Percentiles rank a stretch among this genome's conserved stretches.
Conservation (phyloP, 768 basidiomycete species). For the Podaxis rugospora region DNA sequence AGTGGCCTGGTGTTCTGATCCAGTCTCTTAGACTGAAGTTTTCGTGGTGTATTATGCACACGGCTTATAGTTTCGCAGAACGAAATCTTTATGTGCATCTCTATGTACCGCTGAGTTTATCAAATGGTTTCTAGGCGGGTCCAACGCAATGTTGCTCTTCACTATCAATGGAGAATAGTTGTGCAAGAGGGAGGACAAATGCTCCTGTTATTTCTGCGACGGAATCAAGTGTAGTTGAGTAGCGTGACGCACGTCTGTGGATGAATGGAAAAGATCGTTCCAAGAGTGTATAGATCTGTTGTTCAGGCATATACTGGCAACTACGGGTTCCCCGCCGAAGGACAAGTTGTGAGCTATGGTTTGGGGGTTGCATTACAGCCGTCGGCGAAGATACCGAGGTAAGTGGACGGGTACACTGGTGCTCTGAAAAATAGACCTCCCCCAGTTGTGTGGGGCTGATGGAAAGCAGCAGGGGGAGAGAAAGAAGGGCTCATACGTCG, state of each 20-base stretch:
- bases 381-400: constrained; percentile 48
- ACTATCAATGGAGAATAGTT: constrained; percentile 22
- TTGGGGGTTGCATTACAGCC: constrained; percentile 19
- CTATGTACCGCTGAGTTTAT: neutral
- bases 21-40: neutral
- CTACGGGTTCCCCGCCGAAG: constrained; percentile 17
- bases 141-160: constrained; percentile 22
- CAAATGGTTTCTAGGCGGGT: constrained; percentile 44
- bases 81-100: neutral
- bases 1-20: neutral
- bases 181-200: constrained; percentile 72
- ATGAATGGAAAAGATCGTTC: constrained; percentile 82
- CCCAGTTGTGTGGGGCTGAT: constrained; percentile 89
- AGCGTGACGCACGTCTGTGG: constrained; percentile 85
- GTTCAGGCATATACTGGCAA: constrained; percentile 72
- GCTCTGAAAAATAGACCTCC: constrained; percentile 88
- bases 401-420: constrained; percentile 76
- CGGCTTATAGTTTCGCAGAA: neutral
- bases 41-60: neutral
- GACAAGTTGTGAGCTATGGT: neutral
- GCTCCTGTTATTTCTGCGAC: constrained; percentile 55
- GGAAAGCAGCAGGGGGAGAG: constrained; percentile 38
- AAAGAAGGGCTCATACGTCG: constrained; percentile 59
- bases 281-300: constrained; percentile 76
- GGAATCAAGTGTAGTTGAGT: constrained; percentile 71